phyloP scores from a whole-genome alignment of 2,329 filamentous ascomycete genomes.

The Monascus ruber region DNA sequence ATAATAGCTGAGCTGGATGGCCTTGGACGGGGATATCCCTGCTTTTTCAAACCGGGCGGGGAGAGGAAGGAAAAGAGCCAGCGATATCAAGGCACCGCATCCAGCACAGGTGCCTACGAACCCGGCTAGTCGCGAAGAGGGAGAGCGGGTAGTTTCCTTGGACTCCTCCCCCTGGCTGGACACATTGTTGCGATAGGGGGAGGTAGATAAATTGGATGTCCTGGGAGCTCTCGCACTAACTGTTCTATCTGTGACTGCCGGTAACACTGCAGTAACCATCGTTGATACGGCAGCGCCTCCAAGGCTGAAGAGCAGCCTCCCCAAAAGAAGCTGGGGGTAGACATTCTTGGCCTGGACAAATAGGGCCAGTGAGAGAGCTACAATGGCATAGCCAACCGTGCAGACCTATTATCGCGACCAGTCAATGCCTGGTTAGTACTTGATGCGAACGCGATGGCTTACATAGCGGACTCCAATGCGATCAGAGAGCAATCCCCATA shows the following conservation, averaged over 20 bases:
- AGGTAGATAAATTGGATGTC: conserved; percentile 49
- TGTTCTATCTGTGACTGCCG: conserved; percentile 47
- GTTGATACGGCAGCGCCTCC: conserved; percentile 90
- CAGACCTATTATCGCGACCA: conserved; percentile 27
- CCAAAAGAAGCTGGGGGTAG: conserved; percentile 78
- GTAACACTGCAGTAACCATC: conserved; percentile 94
- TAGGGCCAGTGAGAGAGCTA: conserved; percentile 63
- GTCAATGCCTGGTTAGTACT: background rate
- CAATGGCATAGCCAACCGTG: conserved; percentile 69
- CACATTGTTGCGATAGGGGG: conserved; percentile 34
- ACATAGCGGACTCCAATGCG: conserved; percentile 38
- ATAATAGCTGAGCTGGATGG: conserved; percentile 78
- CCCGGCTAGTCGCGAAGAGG: conserved; percentile 62
- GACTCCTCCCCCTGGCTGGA: conserved; percentile 2
- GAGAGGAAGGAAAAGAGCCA: conserved; percentile 73
- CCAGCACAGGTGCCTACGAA: conserved; percentile 89
- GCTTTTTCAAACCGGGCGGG: conserved; percentile 66
- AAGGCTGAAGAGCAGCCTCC: conserved; percentile 75
- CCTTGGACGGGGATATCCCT: conserved; percentile 60
- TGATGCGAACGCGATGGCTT: conserved; percentile 9
- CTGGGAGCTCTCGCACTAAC: conserved; percentile 22
- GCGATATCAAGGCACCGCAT: conserved; percentile 75
- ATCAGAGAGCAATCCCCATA: conserved; percentile 41
- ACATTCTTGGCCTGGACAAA: conserved; percentile 81
- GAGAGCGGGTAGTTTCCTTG: conserved; percentile 16